phyloP scores from a whole-genome alignment of 306 rosid genomes.

The Corylus americana region DNA sequence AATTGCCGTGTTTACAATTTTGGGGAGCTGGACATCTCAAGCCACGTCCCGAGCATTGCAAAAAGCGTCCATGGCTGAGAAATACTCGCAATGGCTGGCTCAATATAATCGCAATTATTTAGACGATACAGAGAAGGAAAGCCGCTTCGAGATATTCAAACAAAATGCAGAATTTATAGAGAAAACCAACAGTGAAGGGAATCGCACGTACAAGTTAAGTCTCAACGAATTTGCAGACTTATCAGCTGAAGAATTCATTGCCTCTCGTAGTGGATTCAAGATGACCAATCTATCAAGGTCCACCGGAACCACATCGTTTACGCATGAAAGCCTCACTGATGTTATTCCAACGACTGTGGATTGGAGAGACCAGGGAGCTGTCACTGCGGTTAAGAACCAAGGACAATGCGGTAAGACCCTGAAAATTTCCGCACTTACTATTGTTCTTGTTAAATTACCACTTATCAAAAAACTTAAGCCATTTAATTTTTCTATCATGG shows the following conservation, averaged over 20 bases:
- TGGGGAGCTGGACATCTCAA: conserved; percentile 22
- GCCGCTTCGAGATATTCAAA: conserved; percentile 28
- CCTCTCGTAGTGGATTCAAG: conserved; percentile 33
- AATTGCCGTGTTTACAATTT: background rate
- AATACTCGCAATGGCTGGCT: conserved; percentile 40
- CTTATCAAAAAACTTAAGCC: no score
- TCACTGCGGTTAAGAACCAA: conserved; percentile 36
- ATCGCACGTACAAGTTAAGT: conserved; percentile 33
- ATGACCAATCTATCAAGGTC: background rate
- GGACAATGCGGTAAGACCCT: conserved; percentile 30
- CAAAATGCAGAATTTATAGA: conserved; percentile 38
- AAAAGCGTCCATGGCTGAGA: conserved; percentile 26
- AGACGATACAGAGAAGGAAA: conserved; percentile 29
- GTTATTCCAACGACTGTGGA: conserved; percentile 28
- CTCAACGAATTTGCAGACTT: conserved; percentile 37
- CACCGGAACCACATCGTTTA: conserved; percentile 5
- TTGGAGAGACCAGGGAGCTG: conserved; percentile 42
- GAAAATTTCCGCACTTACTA: background rate
- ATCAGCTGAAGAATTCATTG: conserved; percentile 40
- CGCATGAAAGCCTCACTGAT: background rate
- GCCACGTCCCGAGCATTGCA: conserved; percentile 27
- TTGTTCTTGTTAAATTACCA: no score
- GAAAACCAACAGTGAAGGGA: conserved; percentile 30
- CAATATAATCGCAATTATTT: background rate
- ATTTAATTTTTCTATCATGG: background rate